Base-by-base conservation (phyloP, 2,329 filamentous ascomycete species). In the Albifimbria verrucaria region DNA sequence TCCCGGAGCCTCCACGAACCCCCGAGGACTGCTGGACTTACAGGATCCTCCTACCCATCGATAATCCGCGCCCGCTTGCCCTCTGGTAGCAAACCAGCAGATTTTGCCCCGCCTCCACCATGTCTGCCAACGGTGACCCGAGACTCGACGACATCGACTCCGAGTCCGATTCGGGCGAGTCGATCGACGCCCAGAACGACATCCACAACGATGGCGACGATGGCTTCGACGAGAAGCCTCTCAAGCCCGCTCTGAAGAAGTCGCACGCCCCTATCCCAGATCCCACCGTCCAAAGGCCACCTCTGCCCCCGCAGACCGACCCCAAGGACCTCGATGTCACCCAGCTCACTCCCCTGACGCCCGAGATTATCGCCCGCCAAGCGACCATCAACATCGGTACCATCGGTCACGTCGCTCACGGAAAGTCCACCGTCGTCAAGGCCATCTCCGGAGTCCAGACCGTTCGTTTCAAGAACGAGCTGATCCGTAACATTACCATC, bases 351-450 rank as follows among this genome's bases (percentile, higher is more conserved):
- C 93, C 94, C 53, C 79, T 97, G 64, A 95, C 93, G 17, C 92
- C 92, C 61, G 93, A 97, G 72, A 97, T 99, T 70, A 99, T 99
- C 69, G 91, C 92, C 57, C 85, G 94, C 67, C 94, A 99, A 82
- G 94, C 94, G 52, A 99, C 94, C 52, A 97, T 97, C 81, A 97
- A 97, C 77, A 97, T 97, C 65, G 94, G 93, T 60, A 97, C 94
- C 57, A 97, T 99, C 73, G 93, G 93, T 52, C 94, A 97, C 74
- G 93, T 97, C 81, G 94, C 94, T 69, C 93, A 97, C 88, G 93
- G 93, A 71, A 97, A 97, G 75, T 96, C 91, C 57, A 99, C 94
- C 21, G 94, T 99, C 49, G 94, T 99, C 66, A 99, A 99, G 82
- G 94, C 94, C 66, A 97, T 99, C 66, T 97, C 94, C 2, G 94